These are phyloP conservation scores for Neoboletus subvelutipes DNA, from an alignment of 768 basidiomycete species.

Conservation along the genomic window DNA sequence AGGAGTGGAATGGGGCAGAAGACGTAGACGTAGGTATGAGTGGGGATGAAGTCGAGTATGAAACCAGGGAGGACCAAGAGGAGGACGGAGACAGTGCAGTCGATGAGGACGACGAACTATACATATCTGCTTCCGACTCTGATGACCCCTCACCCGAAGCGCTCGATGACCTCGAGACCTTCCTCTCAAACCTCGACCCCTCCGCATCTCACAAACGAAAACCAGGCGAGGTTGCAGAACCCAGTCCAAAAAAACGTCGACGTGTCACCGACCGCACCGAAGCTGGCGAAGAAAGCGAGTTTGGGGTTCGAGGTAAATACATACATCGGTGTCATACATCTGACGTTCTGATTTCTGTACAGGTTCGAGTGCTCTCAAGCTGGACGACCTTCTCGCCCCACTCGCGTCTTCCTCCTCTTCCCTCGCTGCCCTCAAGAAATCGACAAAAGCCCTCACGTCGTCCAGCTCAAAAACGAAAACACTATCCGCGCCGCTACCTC, in stretches of 20 bases:
- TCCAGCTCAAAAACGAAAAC: slow-evolving; percentile 56
- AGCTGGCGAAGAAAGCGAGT: slow-evolving; percentile 80
- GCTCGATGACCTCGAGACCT: slow-evolving; percentile 66
- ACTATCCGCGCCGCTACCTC: slow-evolving; percentile 81
- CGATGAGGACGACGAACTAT: slow-evolving; percentile 44
- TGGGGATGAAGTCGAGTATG: slow-evolving; percentile 38
- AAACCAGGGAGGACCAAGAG: slow-evolving; percentile 17
- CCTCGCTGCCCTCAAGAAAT: slow-evolving; percentile 65
- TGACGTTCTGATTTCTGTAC: slow-evolving; percentile 1
- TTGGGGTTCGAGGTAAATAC: slow-evolving; percentile 54
- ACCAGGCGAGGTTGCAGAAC: slow-evolving; percentile 23
- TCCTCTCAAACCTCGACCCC: slow-evolving; percentile 65
- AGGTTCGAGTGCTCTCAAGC: slow-evolving; percentile 49
- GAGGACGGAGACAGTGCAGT: slow-evolving; percentile 15
- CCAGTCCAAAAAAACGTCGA: slow-evolving; percentile 49
- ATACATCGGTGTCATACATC: background rate
- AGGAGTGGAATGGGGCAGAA: slow-evolving; percentile 27
- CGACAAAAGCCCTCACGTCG: slow-evolving; percentile 61
- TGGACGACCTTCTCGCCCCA: slow-evolving; percentile 77
- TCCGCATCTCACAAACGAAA: slow-evolving; percentile 60
- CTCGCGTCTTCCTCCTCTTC: slow-evolving; percentile 59
- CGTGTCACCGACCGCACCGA: slow-evolving; percentile 71
- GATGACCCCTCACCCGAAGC: slow-evolving; percentile 55
- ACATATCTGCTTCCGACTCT: slow-evolving; percentile 45
- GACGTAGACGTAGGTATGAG: slow-evolving; percentile 32